Percentiles rank a stretch among this genome's conserved stretches.
phyloP scores from a whole-genome alignment of 1,284 basidiomycete species.

The Leccinum pseudoinsigne region DNA sequence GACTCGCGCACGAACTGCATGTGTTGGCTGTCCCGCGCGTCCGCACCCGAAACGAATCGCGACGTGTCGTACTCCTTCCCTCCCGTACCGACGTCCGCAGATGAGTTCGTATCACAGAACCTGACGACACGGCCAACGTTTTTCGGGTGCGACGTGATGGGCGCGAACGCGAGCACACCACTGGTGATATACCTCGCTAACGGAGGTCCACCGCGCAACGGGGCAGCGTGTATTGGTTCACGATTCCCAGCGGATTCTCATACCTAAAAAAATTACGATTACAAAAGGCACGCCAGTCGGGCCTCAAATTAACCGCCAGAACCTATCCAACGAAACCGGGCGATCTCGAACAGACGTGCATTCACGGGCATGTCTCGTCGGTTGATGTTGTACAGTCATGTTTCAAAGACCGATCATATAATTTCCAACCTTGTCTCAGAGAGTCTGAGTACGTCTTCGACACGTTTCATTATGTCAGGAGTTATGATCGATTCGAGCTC shows the following conservation, averaged over 20 bases:
- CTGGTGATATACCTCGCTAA: slow-evolving; percentile 44
- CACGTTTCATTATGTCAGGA: slow-evolving; percentile 59
- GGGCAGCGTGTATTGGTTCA: slow-evolving; percentile 71
- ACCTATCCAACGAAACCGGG: too few relatives aligned
- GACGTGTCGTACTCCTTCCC: slow-evolving; percentile 66
- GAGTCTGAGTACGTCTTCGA: too few relatives aligned
- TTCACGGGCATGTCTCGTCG: slow-evolving; percentile 44
- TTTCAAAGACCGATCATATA: slow-evolving; percentile 59
- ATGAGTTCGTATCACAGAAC: slow-evolving; percentile 35
- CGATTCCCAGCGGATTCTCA: slow-evolving; percentile 98
- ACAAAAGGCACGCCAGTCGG: not conserved
- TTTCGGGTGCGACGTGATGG: slow-evolving; percentile 41
- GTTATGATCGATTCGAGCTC: slow-evolving; percentile 96
- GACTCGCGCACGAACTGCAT: too few relatives aligned
- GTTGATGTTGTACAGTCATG: slow-evolving; percentile 96
- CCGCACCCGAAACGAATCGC: too few relatives aligned
- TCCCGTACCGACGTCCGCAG: slow-evolving; percentile 34
- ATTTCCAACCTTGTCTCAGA: not conserved
- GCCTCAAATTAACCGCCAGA: too few relatives aligned
- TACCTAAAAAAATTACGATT: slow-evolving; percentile 49
- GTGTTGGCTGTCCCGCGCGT: too few relatives aligned
- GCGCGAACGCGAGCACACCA: slow-evolving; percentile 28
- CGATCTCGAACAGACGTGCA: too few relatives aligned
- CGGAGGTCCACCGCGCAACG: slow-evolving; percentile 42
- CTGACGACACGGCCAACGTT: slow-evolving; percentile 42